Evolutionary conservation across 1,284 basidiomycete species (phyloP).

Genomic region (Sporisorium scitamineum): DNA sequence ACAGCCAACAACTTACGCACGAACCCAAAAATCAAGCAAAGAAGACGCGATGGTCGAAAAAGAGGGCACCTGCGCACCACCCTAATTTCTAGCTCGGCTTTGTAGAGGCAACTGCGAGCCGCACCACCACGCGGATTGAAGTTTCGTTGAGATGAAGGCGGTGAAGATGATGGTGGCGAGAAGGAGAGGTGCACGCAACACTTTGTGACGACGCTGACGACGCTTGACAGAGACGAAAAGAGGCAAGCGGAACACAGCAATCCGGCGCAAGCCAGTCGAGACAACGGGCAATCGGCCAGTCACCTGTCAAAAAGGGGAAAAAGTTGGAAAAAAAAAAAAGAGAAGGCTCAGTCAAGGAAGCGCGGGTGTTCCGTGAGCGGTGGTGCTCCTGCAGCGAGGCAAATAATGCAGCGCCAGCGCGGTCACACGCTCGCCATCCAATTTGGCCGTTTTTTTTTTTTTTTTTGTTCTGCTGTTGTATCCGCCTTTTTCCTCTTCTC

Average conservation of each 20-base stretch:
- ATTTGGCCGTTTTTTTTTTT: too few species aligned
- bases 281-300: not conserved
- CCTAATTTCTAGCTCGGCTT: not conserved
- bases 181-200: not conserved
- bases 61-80: conserved; percentile 1
- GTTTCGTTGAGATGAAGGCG: not conserved
- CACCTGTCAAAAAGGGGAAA: conserved; percentile 1
- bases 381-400: too few species aligned
- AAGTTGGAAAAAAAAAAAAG: not conserved
- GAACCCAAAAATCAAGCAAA: conserved; percentile 8
- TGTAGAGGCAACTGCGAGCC: not conserved
- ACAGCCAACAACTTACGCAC: conserved; percentile 28
- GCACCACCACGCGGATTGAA: not conserved
- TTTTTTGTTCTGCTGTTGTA: too few species aligned
- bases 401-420: too few species aligned
- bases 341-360: not conserved
- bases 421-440: too few species aligned
- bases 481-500: not conserved
- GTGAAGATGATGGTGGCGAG: conserved; percentile 16
- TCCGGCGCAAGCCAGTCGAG: conserved; percentile 8
- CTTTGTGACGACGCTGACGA: conserved; percentile 44
- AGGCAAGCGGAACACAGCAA: conserved; percentile 12
- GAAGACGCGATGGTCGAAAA: conserved; percentile 15
- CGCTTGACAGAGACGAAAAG: conserved; percentile 4
- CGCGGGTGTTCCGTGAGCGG: not conserved